phyloP scores from a whole-genome alignment of 2,329 filamentous ascomycete species.

The Fusarium sp. region DNA sequence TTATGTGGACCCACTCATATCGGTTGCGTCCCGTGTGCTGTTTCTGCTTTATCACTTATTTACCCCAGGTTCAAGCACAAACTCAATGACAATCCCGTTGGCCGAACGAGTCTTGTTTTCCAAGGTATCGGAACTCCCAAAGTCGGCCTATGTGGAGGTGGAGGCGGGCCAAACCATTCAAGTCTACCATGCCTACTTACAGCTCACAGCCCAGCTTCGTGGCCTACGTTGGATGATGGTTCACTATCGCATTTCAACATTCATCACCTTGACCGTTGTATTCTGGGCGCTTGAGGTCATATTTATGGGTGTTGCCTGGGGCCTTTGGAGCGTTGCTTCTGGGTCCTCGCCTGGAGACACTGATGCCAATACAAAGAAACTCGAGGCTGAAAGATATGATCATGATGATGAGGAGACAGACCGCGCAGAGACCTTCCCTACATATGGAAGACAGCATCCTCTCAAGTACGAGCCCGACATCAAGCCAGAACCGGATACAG shows the following conservation, averaged over 20 bases:
- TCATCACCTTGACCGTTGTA: constrained; percentile 73
- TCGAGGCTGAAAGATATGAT: constrained; percentile 42
- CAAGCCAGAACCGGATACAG: constrained; percentile 54
- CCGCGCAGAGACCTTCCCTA: constrained; percentile 60
- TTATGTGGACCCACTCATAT: constrained; percentile 79
- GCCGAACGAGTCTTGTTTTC: constrained; percentile 79
- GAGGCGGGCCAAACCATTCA: constrained; percentile 78
- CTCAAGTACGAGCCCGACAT: constrained; percentile 57
- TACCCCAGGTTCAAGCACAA: constrained; percentile 73
- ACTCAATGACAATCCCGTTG: constrained; percentile 75
- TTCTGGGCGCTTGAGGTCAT: constrained; percentile 85
- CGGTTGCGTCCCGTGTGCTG: constrained; percentile 69
- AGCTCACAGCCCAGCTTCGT: constrained; percentile 79
- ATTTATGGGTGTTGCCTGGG: constrained; percentile 76
- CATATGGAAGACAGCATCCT: constrained; percentile 57
- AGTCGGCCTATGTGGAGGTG: constrained; percentile 71
- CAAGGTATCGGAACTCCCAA: constrained; percentile 57
- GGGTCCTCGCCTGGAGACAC: constrained; percentile 23
- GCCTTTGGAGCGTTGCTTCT: constrained; percentile 61
- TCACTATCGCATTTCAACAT: constrained; percentile 78
- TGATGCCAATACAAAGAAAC: constrained; percentile 18
- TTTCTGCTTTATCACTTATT: constrained; percentile 78
- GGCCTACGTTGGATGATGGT: constrained; percentile 91
- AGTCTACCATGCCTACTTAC: constrained; percentile 78
- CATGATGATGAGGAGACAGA: constrained; percentile 55